These are phyloP conservation scores for Mortierella hygrophila DNA, from an alignment of 192 early-diverging fungal species.

Conservation along the genomic window DNA sequence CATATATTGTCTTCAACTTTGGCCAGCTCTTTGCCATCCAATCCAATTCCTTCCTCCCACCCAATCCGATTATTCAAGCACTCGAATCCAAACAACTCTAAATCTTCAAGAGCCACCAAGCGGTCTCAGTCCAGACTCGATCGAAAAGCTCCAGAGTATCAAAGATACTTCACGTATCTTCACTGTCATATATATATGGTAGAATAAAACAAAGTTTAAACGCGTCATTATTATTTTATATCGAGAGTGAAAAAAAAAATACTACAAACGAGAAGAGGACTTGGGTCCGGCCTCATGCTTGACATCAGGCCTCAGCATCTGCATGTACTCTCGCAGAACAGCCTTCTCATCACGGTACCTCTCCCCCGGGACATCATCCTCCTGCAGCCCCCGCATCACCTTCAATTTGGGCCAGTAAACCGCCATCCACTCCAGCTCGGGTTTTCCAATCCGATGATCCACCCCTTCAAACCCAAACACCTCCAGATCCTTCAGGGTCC, in stretches of 20 bases:
- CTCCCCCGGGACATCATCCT: neutral
- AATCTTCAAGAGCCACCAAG: neutral
- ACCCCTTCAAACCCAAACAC: neutral
- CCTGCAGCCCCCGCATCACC: neutral
- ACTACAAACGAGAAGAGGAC: neutral
- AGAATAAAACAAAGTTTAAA: too few relatives aligned
- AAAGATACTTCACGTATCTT: too few relatives aligned
- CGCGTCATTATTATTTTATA: too few relatives aligned
- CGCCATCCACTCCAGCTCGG: neutral
- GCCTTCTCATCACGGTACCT: neutral
- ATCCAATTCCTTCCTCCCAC: neutral
- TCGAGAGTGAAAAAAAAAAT: neutral
- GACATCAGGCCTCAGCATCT: neutral
- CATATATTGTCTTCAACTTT: neutral
- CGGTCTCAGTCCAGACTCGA: neutral
- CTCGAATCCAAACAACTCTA: conserved; percentile 21
- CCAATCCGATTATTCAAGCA: neutral
- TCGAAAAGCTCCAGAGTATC: conserved; percentile 12
- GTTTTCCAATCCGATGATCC: neutral
- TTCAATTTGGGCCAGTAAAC: neutral
- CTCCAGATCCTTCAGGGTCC: neutral
- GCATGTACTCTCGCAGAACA: neutral
- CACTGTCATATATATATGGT: too few relatives aligned
- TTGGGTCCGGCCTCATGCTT: neutral
- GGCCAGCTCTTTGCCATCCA: conserved; percentile 10